A percentile compares a stretch with the other conserved stretches of the same genome.
These are phyloP conservation scores for Ogataea thermomethanolica DNA, from an alignment of 805 yeast genomes.

Conservation along the genomic window DNA sequence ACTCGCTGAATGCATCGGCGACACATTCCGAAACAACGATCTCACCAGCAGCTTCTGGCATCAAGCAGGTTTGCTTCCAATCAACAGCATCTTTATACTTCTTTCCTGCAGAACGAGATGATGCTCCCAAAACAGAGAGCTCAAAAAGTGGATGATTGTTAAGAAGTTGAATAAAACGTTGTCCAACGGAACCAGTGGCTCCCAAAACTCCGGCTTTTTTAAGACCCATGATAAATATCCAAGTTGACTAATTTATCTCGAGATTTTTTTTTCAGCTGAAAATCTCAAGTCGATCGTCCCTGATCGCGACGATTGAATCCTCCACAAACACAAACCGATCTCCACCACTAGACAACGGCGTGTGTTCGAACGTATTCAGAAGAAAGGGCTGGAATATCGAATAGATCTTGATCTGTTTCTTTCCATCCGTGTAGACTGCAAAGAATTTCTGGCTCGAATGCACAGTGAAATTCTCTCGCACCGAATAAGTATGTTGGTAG, in stretches of 20 bases:
- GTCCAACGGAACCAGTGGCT: slow-evolving; percentile 98
- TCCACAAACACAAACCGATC: slow-evolving; percentile 13
- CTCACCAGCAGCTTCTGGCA: slow-evolving; percentile 65
- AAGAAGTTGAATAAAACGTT: slow-evolving; percentile 82
- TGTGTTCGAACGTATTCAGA: slow-evolving; percentile 3
- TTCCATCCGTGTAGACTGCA: slow-evolving; percentile 10
- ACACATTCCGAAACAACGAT: slow-evolving; percentile 76
- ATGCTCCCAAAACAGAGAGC: slow-evolving; percentile 83
- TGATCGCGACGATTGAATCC: slow-evolving; percentile 7
- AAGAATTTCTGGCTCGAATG: slow-evolving; percentile 13
- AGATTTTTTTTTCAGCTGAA: slow-evolving; percentile 1
- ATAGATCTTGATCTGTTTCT: slow-evolving; percentile 12
- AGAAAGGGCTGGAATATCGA: slow-evolving; percentile 13
- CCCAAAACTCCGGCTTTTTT: slow-evolving; percentile 87
- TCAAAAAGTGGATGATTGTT: slow-evolving; percentile 89
- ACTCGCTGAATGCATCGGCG: slow-evolving; percentile 71
- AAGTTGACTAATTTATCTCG: slow-evolving; percentile 1
- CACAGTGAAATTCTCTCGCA: slow-evolving; percentile 12
- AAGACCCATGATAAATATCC: slow-evolving; percentile 14
- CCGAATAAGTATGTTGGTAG: slow-evolving; percentile 9
- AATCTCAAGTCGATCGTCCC: slow-evolving; percentile 7
- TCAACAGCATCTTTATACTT: slow-evolving; percentile 77
- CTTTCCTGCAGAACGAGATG: slow-evolving; percentile 91
- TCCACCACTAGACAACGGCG: background rate
- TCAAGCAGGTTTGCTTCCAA: slow-evolving; percentile 88